Evolutionary conservation across 768 basidiomycete genomes (phyloP).

Genomic region (Macrolepiota fuliginosa): DNA sequence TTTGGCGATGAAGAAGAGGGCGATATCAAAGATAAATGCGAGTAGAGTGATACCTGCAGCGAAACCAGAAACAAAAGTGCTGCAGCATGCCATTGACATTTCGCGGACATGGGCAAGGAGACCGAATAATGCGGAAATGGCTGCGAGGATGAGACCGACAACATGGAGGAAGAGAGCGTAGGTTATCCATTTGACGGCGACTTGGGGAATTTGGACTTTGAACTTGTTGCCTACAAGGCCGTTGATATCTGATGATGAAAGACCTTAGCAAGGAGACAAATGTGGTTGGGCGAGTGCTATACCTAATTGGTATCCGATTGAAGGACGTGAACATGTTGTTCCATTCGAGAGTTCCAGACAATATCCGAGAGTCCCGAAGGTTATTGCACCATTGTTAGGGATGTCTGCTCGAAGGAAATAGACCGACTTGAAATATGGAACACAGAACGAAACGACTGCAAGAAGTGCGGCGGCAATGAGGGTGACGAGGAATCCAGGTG

Average conservation of each 20-base stretch:
- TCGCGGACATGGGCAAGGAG: conserved; percentile 86
- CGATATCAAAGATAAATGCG: conserved; percentile 92
- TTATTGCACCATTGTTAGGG: conserved; percentile 57
- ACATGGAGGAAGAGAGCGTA: conserved; percentile 92
- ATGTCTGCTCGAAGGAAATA: conserved; percentile 84
- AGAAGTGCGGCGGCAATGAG: conserved; percentile 77
- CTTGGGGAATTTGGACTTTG: conserved; percentile 70
- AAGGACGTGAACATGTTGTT: conserved; percentile 74
- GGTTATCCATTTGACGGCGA: conserved; percentile 93
- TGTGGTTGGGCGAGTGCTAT: conserved; percentile 7
- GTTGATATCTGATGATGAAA: conserved; percentile 64
- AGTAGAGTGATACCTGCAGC: conserved; percentile 76
- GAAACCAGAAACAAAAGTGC: conserved; percentile 77
- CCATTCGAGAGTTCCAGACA: conserved; percentile 59
- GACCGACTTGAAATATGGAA: conserved; percentile 85
- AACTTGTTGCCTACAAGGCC: conserved; percentile 68
- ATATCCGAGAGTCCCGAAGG: conserved; percentile 89
- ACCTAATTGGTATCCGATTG: conserved; percentile 89
- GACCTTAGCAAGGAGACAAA: conserved; percentile 12
- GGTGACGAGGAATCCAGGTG: conserved; percentile 85
- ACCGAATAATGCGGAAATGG: conserved; percentile 73
- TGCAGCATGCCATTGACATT: conserved; percentile 82
- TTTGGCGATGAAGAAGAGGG: conserved; percentile 87
- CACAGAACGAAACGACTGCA: conserved; percentile 85
- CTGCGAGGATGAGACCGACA: conserved; percentile 76